Evolutionary conservation across 208 protist genomes (phyloP).

Genomic region (Trypanosoma congolense): DNA sequence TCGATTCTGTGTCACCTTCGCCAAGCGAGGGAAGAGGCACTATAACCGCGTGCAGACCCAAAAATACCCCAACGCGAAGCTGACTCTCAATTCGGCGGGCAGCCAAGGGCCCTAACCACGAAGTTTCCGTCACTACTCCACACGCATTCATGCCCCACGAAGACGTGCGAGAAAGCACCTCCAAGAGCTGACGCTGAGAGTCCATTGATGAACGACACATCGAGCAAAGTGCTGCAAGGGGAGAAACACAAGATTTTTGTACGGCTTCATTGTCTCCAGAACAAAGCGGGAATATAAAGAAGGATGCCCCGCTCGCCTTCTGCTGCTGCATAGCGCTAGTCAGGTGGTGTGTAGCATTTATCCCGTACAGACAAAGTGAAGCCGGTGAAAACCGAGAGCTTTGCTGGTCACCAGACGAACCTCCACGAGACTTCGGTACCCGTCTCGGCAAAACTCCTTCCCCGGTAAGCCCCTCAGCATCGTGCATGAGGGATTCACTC

Average conservation of each 20-base stretch:
- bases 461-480: too few species aligned
- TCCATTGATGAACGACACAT: neutral
- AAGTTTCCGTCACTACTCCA: slow-evolving; percentile 31
- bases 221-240: slow-evolving; percentile 10
- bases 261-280: slow-evolving; percentile 14
- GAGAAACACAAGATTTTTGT: slow-evolving; percentile 7
- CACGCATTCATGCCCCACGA: slow-evolving; percentile 43
- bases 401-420: too few species aligned
- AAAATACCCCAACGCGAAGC: slow-evolving; percentile 68
- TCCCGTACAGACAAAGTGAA: slow-evolving; percentile 41
- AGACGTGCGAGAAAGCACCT: slow-evolving; percentile 33
- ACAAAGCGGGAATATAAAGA: slow-evolving; percentile 33
- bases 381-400: neutral
- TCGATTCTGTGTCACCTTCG: neutral
- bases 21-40: slow-evolving; percentile 52
- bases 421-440: too few species aligned
- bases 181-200: slow-evolving; percentile 1
- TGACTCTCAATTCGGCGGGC: slow-evolving; percentile 30
- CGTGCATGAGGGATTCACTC: too few species aligned
- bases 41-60: slow-evolving; percentile 57
- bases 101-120: slow-evolving; percentile 28
- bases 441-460: too few species aligned
- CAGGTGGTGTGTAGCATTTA: slow-evolving; percentile 32
- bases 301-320: slow-evolving; percentile 27
- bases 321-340: slow-evolving; percentile 32